A percentile compares a stretch with the other conserved stretches of the same genome.
Conservation (phyloP, 1,284 basidiomycete species). For the Puccinia coronata region DNA sequence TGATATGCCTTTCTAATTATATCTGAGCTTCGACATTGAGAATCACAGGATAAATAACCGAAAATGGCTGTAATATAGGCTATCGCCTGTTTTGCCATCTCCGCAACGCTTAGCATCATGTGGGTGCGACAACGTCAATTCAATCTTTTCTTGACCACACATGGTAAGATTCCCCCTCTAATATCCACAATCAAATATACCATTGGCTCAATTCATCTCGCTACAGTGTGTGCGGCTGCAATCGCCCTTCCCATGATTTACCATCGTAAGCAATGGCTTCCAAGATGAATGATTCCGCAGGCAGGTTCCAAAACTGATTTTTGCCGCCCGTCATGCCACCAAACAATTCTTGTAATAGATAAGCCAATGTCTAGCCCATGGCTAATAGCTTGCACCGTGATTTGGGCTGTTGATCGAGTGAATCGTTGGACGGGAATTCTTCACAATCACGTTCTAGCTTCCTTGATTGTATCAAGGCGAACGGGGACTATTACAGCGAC, state of each 20-base stretch:
- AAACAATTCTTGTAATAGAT: conserved; percentile 17
- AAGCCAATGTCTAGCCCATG: not conserved
- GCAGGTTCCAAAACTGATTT: not conserved
- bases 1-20: not conserved
- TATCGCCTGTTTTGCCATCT: not conserved
- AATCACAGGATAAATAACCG: not conserved
- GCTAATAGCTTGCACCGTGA: conserved; percentile 1
- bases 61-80: not conserved
- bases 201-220: not conserved
- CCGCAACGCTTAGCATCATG: not conserved
- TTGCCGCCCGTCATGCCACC: not conserved
- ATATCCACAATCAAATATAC: not conserved
- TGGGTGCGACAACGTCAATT: conserved; percentile 1
- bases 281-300: not conserved
- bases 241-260: conserved; percentile 1
- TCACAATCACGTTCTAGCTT: not conserved
- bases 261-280: not conserved
- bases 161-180: not conserved
- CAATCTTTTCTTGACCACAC: conserved; percentile 22
- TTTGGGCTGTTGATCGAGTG: conserved; percentile 23
- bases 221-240: not conserved
- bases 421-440: conserved; percentile 14
- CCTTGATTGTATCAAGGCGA: not conserved
- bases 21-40: not conserved
- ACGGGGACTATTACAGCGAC: not conserved